phyloP scores from a whole-genome alignment of 805 yeast species.

The Kazachstania taianensis region DNA sequence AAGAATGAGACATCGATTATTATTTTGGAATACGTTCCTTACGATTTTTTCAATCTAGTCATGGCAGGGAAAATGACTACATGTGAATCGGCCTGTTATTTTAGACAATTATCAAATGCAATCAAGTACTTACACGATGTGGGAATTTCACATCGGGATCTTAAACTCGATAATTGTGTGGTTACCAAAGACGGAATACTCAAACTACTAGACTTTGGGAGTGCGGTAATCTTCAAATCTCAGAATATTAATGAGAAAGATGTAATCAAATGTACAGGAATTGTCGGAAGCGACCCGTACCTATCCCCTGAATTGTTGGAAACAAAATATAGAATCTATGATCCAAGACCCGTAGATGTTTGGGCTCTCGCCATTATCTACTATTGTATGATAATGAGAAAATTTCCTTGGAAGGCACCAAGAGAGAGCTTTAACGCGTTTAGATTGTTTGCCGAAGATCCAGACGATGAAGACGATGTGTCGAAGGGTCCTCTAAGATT shows the following conservation, averaged over 20 bases:
- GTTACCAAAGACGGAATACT: slow-evolving; percentile 64
- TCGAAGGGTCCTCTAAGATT: slow-evolving; percentile 64
- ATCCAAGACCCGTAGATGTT: slow-evolving; percentile 79
- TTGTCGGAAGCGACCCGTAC: slow-evolving; percentile 94
- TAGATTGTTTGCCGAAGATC: slow-evolving; percentile 47
- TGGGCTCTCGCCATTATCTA: slow-evolving; percentile 92
- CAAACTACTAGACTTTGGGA: slow-evolving; percentile 88
- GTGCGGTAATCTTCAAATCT: slow-evolving; percentile 61
- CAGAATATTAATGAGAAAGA: slow-evolving; percentile 50
- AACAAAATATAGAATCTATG: slow-evolving; percentile 38
- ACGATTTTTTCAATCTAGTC: slow-evolving; percentile 84
- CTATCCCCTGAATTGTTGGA: slow-evolving; percentile 83
- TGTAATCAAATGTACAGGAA: slow-evolving; percentile 63
- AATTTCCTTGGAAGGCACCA: slow-evolving; percentile 97
- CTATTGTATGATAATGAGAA: slow-evolving; percentile 76
- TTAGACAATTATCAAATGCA: slow-evolving; percentile 70
- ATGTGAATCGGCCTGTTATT: slow-evolving; percentile 68
- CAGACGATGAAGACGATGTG: slow-evolving; percentile 33
- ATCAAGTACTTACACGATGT: slow-evolving; percentile 63
- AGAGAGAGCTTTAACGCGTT: slow-evolving; percentile 63
- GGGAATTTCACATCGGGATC: slow-evolving; percentile 89
- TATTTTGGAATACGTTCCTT: slow-evolving; percentile 85
- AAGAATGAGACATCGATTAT: slow-evolving; percentile 42
- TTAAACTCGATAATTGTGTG: slow-evolving; percentile 89
- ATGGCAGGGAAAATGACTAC: slow-evolving; percentile 76